These are phyloP conservation scores for Scenedesmus sp. DNA, from an alignment of 163 green algal species.

Conservation along the genomic window DNA sequence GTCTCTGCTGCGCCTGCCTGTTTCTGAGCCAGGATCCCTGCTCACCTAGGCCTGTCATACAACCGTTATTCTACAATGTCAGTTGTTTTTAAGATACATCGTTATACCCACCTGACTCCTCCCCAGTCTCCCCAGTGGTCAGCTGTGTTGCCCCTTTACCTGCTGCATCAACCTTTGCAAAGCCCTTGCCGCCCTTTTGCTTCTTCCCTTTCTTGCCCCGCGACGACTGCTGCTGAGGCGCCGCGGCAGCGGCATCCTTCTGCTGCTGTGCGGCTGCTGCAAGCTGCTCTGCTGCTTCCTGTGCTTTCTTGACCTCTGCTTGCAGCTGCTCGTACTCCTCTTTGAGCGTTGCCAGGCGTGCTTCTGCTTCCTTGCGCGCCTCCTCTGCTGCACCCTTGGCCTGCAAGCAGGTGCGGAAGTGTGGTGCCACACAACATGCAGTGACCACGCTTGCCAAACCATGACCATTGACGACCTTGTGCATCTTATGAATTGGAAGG, in stretches of 20 bases:
- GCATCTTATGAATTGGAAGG: too few relatives aligned
- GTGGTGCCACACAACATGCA: not conserved
- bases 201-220: constrained; percentile 18
- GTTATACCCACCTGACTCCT: not conserved
- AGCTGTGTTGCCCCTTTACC: not conserved
- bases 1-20: not conserved
- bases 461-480: too few relatives aligned
- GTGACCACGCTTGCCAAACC: too few relatives aligned
- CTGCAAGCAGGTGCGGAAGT: not conserved
- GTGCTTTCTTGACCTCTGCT: constrained; percentile 38
- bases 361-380: constrained; percentile 6
- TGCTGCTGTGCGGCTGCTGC: constrained; percentile 37
- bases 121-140: not conserved
- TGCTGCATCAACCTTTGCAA: not conserved
- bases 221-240: not conserved
- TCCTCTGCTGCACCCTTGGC: constrained; percentile 37
- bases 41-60: not conserved
- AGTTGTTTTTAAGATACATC: not conserved
- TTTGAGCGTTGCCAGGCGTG: not conserved
- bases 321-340: constrained; percentile 31
- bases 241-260: not conserved
- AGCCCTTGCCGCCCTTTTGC: not conserved
- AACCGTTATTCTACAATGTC: not conserved
- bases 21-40: not conserved
- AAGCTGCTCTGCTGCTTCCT: constrained; percentile 41